phyloP scores from a whole-genome alignment of 768 basidiomycete genomes.

The Lentinula edodes region DNA sequence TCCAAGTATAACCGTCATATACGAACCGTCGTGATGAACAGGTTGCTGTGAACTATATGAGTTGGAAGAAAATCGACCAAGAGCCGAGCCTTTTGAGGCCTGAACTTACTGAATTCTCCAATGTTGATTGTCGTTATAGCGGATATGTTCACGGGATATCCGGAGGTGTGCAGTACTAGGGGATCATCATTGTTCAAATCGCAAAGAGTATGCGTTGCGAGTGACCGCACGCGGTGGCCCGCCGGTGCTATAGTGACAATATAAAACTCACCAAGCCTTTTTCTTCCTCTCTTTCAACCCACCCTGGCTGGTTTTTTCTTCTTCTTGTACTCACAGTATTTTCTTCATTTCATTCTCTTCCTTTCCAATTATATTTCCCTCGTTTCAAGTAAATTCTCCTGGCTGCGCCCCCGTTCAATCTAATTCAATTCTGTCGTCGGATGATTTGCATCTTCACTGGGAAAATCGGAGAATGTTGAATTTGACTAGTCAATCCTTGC shows the following conservation, averaged over 20 bases:
- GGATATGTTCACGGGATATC: too few species aligned
- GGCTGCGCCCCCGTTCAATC: not conserved
- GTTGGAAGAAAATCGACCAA: too few species aligned
- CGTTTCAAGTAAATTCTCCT: not conserved
- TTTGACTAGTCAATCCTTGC: slow-evolving; percentile 2
- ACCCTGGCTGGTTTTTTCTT: slow-evolving; percentile 1
- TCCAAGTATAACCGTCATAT: too few species aligned
- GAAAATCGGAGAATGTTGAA: not conserved
- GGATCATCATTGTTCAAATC: too few species aligned
- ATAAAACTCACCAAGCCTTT: not conserved
- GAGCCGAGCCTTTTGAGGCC: too few species aligned
- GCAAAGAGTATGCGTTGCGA: too few species aligned
- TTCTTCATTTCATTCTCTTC: not conserved
- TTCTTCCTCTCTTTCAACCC: not conserved
- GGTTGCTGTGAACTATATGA: too few species aligned
- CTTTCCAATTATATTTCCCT: not conserved
- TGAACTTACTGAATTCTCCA: too few species aligned
- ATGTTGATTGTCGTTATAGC: too few species aligned
- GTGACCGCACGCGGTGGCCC: not conserved
- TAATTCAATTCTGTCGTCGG: not conserved
- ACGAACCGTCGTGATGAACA: too few species aligned
- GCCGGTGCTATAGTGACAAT: not conserved
- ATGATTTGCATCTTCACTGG: not conserved
- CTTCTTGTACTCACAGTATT: not conserved
- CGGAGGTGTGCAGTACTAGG: too few species aligned